Evolutionary conservation across 169 alveolate species (phyloP).

Genomic region (Plasmodium ovale): DNA sequence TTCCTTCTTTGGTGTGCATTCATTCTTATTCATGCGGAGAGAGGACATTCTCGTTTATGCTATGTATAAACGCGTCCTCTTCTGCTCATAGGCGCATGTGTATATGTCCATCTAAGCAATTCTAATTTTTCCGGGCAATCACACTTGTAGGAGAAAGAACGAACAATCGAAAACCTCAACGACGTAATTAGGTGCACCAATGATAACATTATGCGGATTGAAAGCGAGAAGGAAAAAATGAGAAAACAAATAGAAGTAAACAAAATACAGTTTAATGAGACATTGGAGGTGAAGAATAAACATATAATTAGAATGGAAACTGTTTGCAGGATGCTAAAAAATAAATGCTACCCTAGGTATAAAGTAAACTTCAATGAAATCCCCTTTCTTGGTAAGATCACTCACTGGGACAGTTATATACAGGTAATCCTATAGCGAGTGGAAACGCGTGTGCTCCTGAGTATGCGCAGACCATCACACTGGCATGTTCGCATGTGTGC

Average conservation of each 20-base stretch:
- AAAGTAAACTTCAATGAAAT: constrained; percentile 31
- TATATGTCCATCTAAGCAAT: background rate
- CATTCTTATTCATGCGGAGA: background rate
- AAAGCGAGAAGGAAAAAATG: constrained; percentile 36
- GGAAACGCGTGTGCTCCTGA: no score
- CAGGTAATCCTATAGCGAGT: no score
- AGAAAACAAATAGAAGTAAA: constrained; percentile 29
- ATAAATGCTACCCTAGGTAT: constrained; percentile 47
- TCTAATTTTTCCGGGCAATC: background rate
- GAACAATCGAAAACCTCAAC: constrained; percentile 25
- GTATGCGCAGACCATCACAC: no score
- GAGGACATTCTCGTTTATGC: background rate
- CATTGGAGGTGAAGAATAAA: constrained; percentile 29
- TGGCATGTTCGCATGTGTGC: no score
- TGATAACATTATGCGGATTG: background rate
- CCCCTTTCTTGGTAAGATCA: constrained; percentile 24
- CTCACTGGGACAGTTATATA: constrained; percentile 14
- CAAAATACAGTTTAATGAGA: constrained; percentile 18
- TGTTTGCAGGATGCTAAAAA: constrained; percentile 11
- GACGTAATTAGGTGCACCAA: constrained; percentile 11
- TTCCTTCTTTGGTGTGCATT: background rate
- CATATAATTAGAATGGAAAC: constrained; percentile 13
- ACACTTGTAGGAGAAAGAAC: constrained; percentile 33
- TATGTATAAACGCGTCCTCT: background rate
- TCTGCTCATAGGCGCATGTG: background rate